Evolutionary conservation across 768 basidiomycete genomes (phyloP), one percentile per base, ranked within the genome.

Genomic region (Xerocomellus chrysenteron): DNA sequence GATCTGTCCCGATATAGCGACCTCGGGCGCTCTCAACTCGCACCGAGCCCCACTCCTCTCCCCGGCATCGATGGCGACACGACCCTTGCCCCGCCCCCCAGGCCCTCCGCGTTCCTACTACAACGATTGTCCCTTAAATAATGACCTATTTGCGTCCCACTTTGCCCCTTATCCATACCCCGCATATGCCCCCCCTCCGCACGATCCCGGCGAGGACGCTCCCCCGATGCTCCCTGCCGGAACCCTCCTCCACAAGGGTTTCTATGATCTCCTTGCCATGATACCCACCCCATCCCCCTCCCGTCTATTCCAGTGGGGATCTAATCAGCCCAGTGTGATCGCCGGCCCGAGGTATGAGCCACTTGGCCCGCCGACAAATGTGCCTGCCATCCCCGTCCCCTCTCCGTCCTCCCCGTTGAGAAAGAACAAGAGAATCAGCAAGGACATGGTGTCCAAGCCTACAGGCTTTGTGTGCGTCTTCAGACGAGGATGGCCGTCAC

Each of bases 361-460:
- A 45, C 77, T 85, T 11, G 43, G 11, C 28, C 51, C 60, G 30
- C 1, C 36, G 16, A 17, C 36, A 17, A 36, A 16, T 16, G 40
- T 9, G 3, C 24, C 43, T 11, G 5, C 21, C 39, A 26, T 26
- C 30, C 57, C 69, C 28, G 64, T 67, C 51, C 69, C 68, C 49
- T 70, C 77, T 28, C 58, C 72, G 32, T 60, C 69, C 19, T 63
- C 75, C 11, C 71, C 72, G 41, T 68, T 61, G 42, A 80, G 79
- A 68, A 87, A 85, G 73, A 79, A 78, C 40, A 82, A 83, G 61
- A 77, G 84, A 62, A 84, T 94, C 65, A 90, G 83, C 75, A 94
- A 94, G 71, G 90, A 92, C 64, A 93, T 93, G 88, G 87, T 95
- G 5, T 91, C 90, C 16, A 82, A 76, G 54, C 93, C 93, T 6